phyloP scores from a whole-genome alignment of 2,329 filamentous ascomycete species.

The Zasmidium angulare region DNA sequence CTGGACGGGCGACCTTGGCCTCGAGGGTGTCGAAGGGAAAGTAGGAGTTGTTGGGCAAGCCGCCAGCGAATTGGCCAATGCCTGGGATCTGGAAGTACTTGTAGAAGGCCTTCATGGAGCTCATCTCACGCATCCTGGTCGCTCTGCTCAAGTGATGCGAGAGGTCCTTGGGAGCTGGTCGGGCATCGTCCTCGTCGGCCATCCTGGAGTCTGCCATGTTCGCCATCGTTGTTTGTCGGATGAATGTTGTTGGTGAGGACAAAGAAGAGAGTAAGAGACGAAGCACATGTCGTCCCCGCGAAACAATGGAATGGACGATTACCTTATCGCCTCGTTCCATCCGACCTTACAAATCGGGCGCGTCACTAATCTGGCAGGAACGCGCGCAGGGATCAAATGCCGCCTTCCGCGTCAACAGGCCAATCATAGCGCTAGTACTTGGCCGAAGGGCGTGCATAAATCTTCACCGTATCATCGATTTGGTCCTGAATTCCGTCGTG shows the following conservation, averaged over 20 bases:
- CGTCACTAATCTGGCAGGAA: neutral
- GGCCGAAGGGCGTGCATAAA: neutral
- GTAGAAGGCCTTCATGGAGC: slow-evolving; percentile 77
- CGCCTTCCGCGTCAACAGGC: neutral
- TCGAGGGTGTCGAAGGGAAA: slow-evolving; percentile 93
- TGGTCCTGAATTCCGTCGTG: neutral
- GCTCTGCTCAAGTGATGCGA: slow-evolving; percentile 74
- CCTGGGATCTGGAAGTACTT: slow-evolving; percentile 72
- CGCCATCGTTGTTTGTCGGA: neutral
- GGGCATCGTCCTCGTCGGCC: slow-evolving; percentile 20
- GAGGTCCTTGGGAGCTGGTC: slow-evolving; percentile 65
- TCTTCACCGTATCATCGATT: neutral
- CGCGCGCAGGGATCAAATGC: neutral
- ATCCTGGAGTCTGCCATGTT: slow-evolving; percentile 4
- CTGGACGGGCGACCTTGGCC: slow-evolving; percentile 71
- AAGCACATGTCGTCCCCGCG: neutral
- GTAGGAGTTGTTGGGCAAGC: slow-evolving; percentile 73
- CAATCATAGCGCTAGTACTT: neutral
- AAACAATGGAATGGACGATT: too few species aligned
- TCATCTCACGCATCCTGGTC: slow-evolving; percentile 64
- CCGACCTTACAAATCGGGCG: slow-evolving; percentile 5
- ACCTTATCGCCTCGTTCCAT: neutral
- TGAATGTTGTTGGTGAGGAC: neutral
- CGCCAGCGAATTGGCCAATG: slow-evolving; percentile 62
- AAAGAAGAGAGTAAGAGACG: neutral